Conservation (phyloP, 1,139 yeast species). For the Cylindricascospora bacillispora region DNA sequence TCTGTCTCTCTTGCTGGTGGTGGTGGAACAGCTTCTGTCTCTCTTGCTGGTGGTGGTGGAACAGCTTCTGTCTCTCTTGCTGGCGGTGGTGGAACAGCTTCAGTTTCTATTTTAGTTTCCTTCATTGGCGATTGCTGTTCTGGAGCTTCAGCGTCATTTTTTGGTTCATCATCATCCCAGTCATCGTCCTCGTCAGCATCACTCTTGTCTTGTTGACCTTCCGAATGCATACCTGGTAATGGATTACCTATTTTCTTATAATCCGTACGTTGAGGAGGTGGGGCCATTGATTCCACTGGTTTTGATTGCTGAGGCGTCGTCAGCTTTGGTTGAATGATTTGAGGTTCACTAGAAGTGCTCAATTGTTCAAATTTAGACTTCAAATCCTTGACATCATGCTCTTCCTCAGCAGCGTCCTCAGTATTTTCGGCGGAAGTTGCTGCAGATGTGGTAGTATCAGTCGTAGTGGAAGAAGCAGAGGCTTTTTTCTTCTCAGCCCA, state of each 20-base stretch:
- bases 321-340: slow-evolving; percentile 14
- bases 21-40: slow-evolving; percentile 1
- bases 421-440: slow-evolving; percentile 15
- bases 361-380: slow-evolving; percentile 26
- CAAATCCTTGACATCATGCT: slow-evolving; percentile 24
- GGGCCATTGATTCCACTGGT: slow-evolving; percentile 14
- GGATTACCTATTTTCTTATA: slow-evolving; percentile 20
- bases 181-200: slow-evolving; percentile 24
- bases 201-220: slow-evolving; percentile 20
- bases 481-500: slow-evolving; percentile 77
- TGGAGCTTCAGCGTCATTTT: slow-evolving; percentile 11
- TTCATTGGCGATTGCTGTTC: slow-evolving; percentile 9
- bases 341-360: slow-evolving; percentile 10
- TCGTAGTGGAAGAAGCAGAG: slow-evolving; percentile 7
- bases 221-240: slow-evolving; percentile 24
- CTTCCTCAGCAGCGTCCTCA: slow-evolving; percentile 11
- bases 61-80: slow-evolving; percentile 5
- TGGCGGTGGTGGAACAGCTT: slow-evolving; percentile 5
- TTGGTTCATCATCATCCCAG: slow-evolving; percentile 25
- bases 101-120: slow-evolving; percentile 20
- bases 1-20: slow-evolving; percentile 13
- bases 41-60: slow-evolving; percentile 3
- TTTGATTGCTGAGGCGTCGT: slow-evolving; percentile 8
- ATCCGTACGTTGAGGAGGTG: slow-evolving; percentile 15
- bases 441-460: slow-evolving; percentile 6